A percentile compares a stretch with the other conserved stretches of the same genome.
Conservation (phyloP, 192 early-diverging fungal species). For the Entomortierella parvispora region DNA sequence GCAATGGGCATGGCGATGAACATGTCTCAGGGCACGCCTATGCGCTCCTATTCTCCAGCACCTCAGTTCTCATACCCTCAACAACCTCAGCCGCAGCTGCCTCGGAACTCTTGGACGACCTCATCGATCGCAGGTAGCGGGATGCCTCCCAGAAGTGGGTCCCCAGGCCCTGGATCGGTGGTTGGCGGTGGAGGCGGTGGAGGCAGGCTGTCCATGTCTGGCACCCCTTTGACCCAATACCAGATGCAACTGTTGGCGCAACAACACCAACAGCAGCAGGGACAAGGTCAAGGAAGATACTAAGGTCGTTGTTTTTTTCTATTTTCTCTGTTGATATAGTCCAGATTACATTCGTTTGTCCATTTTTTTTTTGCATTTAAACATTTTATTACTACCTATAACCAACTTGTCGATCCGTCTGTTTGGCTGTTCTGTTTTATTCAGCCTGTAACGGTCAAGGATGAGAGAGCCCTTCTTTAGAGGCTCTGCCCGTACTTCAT, state of each 20-base stretch:
- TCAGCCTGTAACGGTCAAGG: too few relatives aligned
- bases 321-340: neutral
- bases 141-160: neutral
- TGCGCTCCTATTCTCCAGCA: conserved; percentile 34
- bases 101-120: conserved; percentile 15
- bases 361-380: neutral
- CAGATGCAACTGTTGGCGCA: conserved; percentile 26
- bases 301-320: neutral
- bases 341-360: conserved; percentile 4
- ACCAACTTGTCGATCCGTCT: too few relatives aligned
- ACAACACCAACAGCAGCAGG: conserved; percentile 26
- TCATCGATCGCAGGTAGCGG: conserved; percentile 4
- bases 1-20: conserved; percentile 26
- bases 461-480: too few relatives aligned
- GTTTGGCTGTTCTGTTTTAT: too few relatives aligned
- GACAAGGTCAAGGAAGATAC: neutral
- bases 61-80: conserved; percentile 20
- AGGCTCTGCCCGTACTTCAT: too few relatives aligned
- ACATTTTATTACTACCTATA: too few relatives aligned
- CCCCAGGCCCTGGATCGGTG: neutral
- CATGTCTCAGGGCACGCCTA: conserved; percentile 12
- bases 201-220: conserved; percentile 10
- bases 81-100: conserved; percentile 11
- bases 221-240: conserved; percentile 18
- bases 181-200: neutral